Percentiles rank a stretch among this genome's conserved stretches.
These are phyloP conservation scores for Adansonia grandidieri DNA, from an alignment of 441 rosid genomes.

Conservation along the genomic window DNA sequence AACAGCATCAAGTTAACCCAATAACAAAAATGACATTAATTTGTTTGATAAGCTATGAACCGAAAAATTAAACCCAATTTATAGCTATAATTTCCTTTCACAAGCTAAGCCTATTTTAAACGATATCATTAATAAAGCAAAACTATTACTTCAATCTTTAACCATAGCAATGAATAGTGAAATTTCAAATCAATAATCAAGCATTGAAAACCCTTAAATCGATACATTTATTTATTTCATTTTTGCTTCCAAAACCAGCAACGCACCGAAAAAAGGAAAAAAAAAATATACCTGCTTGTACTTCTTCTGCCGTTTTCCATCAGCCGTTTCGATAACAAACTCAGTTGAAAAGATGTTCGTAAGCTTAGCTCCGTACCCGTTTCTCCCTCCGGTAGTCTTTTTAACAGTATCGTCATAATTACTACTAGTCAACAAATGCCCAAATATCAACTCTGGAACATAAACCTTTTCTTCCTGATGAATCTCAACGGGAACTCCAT, in stretches of 20 bases:
- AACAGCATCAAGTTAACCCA: too few relatives aligned
- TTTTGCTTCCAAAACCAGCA: background rate
- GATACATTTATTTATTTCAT: background rate
- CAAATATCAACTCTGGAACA: conserved; percentile 92
- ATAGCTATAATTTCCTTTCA: background rate
- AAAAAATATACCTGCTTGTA: conserved; percentile 74
- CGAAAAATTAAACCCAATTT: background rate
- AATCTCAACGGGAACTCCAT: conserved; percentile 90
- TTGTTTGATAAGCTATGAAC: too few relatives aligned
- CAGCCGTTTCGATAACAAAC: conserved; percentile 88
- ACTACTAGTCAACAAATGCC: conserved; percentile 88
- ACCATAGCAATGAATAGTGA: background rate
- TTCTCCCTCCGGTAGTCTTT: conserved; percentile 98
- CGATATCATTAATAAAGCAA: background rate
- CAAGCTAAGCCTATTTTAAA: background rate
- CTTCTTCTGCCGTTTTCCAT: conserved; percentile 71
- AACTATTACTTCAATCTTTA: background rate
- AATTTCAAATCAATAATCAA: conserved; percentile 2
- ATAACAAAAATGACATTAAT: background rate
- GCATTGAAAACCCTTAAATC: background rate
- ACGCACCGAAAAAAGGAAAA: background rate
- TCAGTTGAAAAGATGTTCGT: conserved; percentile 87
- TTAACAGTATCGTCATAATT: conserved; percentile 79
- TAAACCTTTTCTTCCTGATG: conserved; percentile 90
- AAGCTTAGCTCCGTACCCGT: conserved; percentile 96